Conservation (phyloP, 495 filamentous ascomycete species). For the Penicillium waksmanii region DNA sequence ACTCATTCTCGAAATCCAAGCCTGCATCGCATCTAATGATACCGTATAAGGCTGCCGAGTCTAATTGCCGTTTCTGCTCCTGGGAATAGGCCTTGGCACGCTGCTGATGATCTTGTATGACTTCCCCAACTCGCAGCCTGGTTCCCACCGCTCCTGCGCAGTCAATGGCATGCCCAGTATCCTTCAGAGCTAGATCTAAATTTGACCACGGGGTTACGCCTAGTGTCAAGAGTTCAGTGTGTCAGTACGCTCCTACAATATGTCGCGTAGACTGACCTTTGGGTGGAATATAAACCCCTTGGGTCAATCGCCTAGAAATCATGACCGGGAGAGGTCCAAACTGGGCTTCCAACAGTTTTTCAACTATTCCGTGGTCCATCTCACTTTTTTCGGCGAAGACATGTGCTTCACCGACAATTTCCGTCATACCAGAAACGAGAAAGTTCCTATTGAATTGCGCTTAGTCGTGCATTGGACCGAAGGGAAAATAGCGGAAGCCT, state of each 20-base stretch:
- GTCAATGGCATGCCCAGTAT: conserved; percentile 14
- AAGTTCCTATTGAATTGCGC: conserved; percentile 13
- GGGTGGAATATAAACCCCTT: conserved; percentile 14
- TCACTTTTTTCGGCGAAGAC: conserved; percentile 21
- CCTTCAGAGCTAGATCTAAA: conserved; percentile 19
- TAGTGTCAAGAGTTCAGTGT: neutral
- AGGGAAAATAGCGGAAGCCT: neutral
- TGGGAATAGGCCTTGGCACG: conserved; percentile 15
- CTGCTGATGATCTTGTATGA: conserved; percentile 12
- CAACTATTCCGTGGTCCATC: conserved; percentile 11
- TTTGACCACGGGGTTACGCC: conserved; percentile 15
- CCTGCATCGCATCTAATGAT: conserved; percentile 18
- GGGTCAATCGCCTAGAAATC: conserved; percentile 16
- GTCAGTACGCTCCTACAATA: neutral
- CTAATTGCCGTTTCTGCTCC: conserved; percentile 10
- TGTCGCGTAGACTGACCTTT: conserved; percentile 8
- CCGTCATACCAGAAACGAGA: conserved; percentile 16
- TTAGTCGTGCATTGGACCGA: neutral
- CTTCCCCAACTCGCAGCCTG: conserved; percentile 16
- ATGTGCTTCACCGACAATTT: conserved; percentile 20
- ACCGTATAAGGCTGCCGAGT: conserved; percentile 18
- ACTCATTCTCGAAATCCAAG: conserved; percentile 16
- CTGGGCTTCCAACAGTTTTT: conserved; percentile 17
- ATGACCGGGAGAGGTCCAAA: conserved; percentile 4
- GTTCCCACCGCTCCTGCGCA: conserved; percentile 9